These are phyloP conservation scores for Phoenix dactylifera DNA, from an alignment of 176 grass and related monocot species.

Conservation along the genomic window DNA sequence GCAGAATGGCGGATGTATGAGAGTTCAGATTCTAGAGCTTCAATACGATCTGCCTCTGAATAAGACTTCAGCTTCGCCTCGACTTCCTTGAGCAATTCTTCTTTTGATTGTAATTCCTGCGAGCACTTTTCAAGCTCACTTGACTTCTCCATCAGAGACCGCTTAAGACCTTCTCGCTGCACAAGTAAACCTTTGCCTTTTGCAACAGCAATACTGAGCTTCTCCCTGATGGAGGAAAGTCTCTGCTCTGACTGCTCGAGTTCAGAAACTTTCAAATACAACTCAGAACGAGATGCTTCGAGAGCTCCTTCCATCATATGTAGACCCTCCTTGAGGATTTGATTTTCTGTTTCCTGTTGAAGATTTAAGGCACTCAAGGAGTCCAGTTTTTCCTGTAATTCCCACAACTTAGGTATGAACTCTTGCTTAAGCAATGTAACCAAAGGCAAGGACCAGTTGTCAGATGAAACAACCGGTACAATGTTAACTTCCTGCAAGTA, in stretches of 20 bases:
- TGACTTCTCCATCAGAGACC: constrained; percentile 74
- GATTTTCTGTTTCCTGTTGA: constrained; percentile 57
- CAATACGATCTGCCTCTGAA: constrained; percentile 80
- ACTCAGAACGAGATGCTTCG: constrained; percentile 29
- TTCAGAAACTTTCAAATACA: constrained; percentile 58
- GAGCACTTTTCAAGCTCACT: constrained; percentile 64
- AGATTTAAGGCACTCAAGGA: constrained; percentile 52
- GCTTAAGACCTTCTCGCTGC: constrained; percentile 86
- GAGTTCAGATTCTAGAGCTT: constrained; percentile 93
- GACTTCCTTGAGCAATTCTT: constrained; percentile 55
- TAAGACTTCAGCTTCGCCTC: constrained; percentile 80
- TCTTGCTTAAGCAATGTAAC: constrained; percentile 45
- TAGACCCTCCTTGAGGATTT: constrained; percentile 51
- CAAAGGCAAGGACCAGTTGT: constrained; percentile 57
- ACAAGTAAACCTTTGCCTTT: constrained; percentile 95
- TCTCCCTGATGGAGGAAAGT: constrained; percentile 76
- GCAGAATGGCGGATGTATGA: constrained; percentile 89
- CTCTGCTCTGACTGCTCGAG: constrained; percentile 79
- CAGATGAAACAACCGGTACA: constrained; percentile 43
- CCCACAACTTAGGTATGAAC: constrained; percentile 42
- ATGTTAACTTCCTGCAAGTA: constrained; percentile 49
- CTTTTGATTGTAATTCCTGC: constrained; percentile 50
- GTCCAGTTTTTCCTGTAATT: constrained; percentile 47
- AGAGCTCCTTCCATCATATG: constrained; percentile 47
- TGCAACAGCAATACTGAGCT: constrained; percentile 88